Evolutionary conservation across 805 yeast species (phyloP).

Genomic region (Starmerella bombicola): DNA sequence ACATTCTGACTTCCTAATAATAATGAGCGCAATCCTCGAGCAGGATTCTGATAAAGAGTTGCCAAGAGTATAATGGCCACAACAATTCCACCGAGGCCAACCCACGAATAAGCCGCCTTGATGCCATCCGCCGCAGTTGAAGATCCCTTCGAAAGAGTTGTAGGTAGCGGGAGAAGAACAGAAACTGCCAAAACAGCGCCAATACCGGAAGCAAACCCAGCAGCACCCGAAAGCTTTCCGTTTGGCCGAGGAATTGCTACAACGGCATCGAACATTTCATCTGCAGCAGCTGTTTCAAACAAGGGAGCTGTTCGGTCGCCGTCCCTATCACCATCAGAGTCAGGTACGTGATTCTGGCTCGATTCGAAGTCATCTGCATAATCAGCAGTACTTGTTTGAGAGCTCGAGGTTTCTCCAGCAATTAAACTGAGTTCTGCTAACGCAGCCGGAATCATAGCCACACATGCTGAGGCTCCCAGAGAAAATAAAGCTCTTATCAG

Average conservation of each 20-base stretch:
- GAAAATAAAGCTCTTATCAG: conserved; percentile 47
- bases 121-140: conserved; percentile 5
- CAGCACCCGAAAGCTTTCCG: conserved; percentile 47
- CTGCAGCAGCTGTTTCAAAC: conserved; percentile 4
- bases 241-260: conserved; percentile 26
- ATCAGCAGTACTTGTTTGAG: not conserved
- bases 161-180: conserved; percentile 49
- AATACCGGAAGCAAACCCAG: conserved; percentile 33
- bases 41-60: conserved; percentile 37
- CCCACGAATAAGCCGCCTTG: conserved; percentile 35
- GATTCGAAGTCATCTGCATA: not conserved
- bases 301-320: conserved; percentile 15
- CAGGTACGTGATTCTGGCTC: not conserved
- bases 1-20: conserved; percentile 21
- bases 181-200: conserved; percentile 48
- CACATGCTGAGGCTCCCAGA: conserved; percentile 42
- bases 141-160: conserved; percentile 33
- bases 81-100: conserved; percentile 7
- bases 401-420: not conserved
- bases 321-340: not conserved
- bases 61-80: conserved; percentile 31
- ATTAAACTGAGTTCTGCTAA: conserved; percentile 34
- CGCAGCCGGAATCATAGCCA: conserved; percentile 49
- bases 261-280: conserved; percentile 8
- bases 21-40: conserved; percentile 27